These are phyloP conservation scores for Eutypa lata DNA, from an alignment of 2,329 filamentous ascomycete species.

Conservation along the genomic window DNA sequence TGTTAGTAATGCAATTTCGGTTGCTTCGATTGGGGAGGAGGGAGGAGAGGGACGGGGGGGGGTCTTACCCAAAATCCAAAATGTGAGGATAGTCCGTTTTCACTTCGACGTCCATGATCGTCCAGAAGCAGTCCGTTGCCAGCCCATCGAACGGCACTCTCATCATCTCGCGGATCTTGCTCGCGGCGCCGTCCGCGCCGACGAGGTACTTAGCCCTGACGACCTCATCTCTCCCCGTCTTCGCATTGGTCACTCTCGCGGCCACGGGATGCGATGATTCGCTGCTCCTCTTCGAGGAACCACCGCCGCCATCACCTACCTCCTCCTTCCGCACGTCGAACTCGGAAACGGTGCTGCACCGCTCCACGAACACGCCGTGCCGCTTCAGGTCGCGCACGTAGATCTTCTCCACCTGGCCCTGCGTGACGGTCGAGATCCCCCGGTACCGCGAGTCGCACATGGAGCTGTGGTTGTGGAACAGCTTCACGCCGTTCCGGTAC, in stretches of 20 bases:
- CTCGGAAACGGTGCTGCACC: constrained; percentile 17
- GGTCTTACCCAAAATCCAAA: constrained; percentile 25
- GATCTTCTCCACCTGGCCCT: constrained; percentile 33
- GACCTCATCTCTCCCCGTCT: constrained; percentile 17
- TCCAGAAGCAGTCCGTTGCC: constrained; percentile 32
- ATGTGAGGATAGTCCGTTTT: constrained; percentile 27
- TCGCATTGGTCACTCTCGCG: constrained; percentile 16
- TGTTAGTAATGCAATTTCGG: neutral
- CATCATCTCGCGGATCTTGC: constrained; percentile 26
- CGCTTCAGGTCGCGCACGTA: constrained; percentile 32
- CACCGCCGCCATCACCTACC: no score
- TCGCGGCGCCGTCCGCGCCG: constrained; percentile 29
- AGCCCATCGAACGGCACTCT: constrained; percentile 29
- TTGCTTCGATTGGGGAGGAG: no score
- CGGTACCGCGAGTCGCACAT: constrained; percentile 33
- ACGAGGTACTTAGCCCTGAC: constrained; percentile 30
- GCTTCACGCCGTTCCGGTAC: constrained; percentile 26
- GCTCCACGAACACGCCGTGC: constrained; percentile 29
- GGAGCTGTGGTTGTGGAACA: constrained; percentile 22
- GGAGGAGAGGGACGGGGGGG: neutral
- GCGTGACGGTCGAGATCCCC: constrained; percentile 33
- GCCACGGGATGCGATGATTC: constrained; percentile 12
- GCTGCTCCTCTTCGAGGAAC: neutral
- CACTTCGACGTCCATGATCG: constrained; percentile 27
- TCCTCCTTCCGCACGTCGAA: constrained; percentile 8